Conservation (phyloP, 768 basidiomycete genomes). For the Candolleomyces efflorescens region DNA sequence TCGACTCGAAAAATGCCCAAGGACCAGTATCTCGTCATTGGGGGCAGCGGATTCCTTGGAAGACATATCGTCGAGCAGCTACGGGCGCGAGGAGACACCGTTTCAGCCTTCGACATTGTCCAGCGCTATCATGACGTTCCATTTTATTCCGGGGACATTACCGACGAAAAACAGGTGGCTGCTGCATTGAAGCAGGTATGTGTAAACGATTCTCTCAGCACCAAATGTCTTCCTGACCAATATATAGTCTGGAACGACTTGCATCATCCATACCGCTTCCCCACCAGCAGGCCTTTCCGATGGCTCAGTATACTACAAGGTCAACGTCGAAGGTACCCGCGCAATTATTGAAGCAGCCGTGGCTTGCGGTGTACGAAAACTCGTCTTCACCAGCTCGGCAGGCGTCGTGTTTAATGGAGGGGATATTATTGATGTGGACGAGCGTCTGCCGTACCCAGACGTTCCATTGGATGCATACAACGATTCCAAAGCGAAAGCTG, state of each 20-base stretch:
- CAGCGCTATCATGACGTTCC: constrained; percentile 84
- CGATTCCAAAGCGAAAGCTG: constrained; percentile 88
- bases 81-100: constrained; percentile 70
- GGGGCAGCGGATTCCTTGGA: constrained; percentile 91
- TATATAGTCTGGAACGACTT: constrained; percentile 71
- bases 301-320: constrained; percentile 77
- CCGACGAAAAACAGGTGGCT: constrained; percentile 65
- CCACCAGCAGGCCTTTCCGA: constrained; percentile 62
- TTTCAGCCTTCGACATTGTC: constrained; percentile 88
- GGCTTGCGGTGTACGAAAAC: constrained; percentile 67
- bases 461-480: constrained; percentile 89
- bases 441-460: constrained; percentile 72
- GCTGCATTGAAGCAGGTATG: constrained; percentile 71
- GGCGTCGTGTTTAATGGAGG: constrained; percentile 85
- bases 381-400: constrained; percentile 93
- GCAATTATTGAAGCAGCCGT: constrained; percentile 81
- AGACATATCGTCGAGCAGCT: constrained; percentile 88
- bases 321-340: constrained; percentile 90
- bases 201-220: constrained; percentile 4
- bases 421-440: constrained; percentile 83
- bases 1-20: constrained; percentile 28
- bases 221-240: constrained; percentile 3
- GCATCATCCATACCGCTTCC: constrained; percentile 95
- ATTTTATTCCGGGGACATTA: constrained; percentile 90
- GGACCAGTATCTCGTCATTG: constrained; percentile 88